phyloP scores from a whole-genome alignment of 1,284 basidiomycete species.

The Ganoderma lingzhi region DNA sequence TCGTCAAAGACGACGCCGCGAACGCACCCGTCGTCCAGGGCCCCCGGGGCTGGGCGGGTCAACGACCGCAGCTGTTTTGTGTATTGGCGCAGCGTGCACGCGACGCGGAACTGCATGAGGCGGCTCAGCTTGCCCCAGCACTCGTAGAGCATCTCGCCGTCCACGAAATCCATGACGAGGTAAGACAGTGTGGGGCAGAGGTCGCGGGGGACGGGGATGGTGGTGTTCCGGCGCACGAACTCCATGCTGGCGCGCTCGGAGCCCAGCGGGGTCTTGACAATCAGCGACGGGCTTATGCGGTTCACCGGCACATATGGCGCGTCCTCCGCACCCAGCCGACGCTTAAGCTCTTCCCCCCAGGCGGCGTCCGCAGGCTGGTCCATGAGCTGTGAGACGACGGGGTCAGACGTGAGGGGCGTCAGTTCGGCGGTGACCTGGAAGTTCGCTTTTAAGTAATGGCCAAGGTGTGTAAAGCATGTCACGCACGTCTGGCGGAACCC shows the following conservation, averaged over 20 bases:
- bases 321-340: conserved; percentile 5
- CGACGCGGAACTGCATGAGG: conserved; percentile 36
- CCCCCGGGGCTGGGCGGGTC: conserved; percentile 14
- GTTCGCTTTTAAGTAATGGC: not conserved
- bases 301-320: not conserved
- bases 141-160: conserved; percentile 34
- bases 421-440: conserved; percentile 7
- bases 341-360: conserved; percentile 12
- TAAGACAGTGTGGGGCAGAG: not conserved
- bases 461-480: not conserved
- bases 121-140: conserved; percentile 33
- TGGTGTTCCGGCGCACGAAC: conserved; percentile 33
- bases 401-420: not conserved
- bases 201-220: conserved; percentile 36
- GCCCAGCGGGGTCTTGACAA: conserved; percentile 23
- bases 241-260: conserved; percentile 36
- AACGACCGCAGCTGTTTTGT: conserved; percentile 33
- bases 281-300: conserved; percentile 14
- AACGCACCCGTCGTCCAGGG: conserved; percentile 19
- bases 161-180: conserved; percentile 37
- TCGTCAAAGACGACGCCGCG: conserved; percentile 28
- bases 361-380: not conserved
- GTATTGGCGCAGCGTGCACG: conserved; percentile 39
- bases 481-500: not conserved
- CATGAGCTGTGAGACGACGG: not conserved